These are phyloP conservation scores for Colletotrichum sp. DNA, from an alignment of 2,329 filamentous ascomycete genomes.

Conservation along the genomic window DNA sequence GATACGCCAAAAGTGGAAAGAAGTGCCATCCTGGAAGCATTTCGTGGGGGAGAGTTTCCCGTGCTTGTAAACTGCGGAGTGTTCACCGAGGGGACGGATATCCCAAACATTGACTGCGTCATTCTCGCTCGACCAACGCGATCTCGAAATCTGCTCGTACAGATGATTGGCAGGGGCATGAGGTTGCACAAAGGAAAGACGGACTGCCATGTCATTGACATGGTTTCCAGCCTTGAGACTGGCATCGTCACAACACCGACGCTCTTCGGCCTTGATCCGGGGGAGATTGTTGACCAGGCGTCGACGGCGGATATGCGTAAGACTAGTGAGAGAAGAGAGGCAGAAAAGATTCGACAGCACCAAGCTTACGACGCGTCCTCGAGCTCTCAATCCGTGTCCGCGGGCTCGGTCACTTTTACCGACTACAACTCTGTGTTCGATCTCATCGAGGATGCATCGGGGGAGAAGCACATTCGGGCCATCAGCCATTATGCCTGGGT, in stretches of 20 bases:
- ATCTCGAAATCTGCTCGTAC: constrained; percentile 90
- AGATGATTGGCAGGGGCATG: constrained; percentile 98
- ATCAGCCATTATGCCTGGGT: constrained; percentile 86
- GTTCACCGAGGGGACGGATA: constrained; percentile 97
- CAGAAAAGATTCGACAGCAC: constrained; percentile 39
- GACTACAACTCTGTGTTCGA: constrained; percentile 94
- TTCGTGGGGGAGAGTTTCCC: constrained; percentile 78
- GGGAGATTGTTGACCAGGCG: constrained; percentile 73
- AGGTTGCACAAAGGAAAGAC: constrained; percentile 80
- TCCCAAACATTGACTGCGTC: constrained; percentile 95
- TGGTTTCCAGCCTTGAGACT: constrained; percentile 84
- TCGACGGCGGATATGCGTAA: constrained; percentile 65
- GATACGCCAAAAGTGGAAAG: constrained; percentile 75
- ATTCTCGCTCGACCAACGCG: constrained; percentile 86
- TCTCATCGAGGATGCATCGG: constrained; percentile 80
- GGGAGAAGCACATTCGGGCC: constrained; percentile 78
- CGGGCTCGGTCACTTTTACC: constrained; percentile 73
- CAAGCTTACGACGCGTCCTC: constrained; percentile 18
- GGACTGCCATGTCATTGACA: constrained; percentile 94
- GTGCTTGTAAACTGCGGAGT: constrained; percentile 95
- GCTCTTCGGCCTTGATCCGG: constrained; percentile 88
- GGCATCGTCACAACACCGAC: constrained; percentile 92
- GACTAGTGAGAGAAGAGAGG: constrained; percentile 54
- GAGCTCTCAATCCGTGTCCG: neutral
- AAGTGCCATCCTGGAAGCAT: constrained; percentile 73